phyloP scores from a whole-genome alignment of 1,139 yeast genomes.

The Spencermartinsiella ligniputridi region DNA sequence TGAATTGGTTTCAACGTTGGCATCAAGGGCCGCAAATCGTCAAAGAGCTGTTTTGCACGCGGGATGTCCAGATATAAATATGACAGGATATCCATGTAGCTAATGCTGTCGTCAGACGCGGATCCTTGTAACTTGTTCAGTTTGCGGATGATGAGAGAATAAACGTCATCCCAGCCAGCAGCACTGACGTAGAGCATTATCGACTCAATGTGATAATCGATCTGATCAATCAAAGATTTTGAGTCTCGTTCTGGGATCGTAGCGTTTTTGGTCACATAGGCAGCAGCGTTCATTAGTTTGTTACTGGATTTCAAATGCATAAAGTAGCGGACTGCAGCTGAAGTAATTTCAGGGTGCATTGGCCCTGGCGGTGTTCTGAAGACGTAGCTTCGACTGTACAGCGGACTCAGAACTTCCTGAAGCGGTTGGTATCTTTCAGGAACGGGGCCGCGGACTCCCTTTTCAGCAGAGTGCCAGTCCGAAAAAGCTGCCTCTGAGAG shows the following conservation, averaged over 20 bases:
- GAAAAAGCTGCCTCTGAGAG: constrained; percentile 31
- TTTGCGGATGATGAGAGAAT: constrained; percentile 7
- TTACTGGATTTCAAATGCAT: constrained; percentile 12
- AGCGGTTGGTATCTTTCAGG: constrained; percentile 18
- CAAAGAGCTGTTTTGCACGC: constrained; percentile 39
- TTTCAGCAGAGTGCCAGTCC: constrained; percentile 30
- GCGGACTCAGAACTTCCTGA: constrained; percentile 14
- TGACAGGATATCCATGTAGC: constrained; percentile 45
- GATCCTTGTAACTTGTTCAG: background rate
- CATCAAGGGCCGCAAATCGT: constrained; percentile 39
- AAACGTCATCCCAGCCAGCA: constrained; percentile 46
- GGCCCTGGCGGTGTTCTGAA: constrained; percentile 25
- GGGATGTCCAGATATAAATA: constrained; percentile 44
- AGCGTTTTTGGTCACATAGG: constrained; percentile 2
- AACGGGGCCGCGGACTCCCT: constrained; percentile 14
- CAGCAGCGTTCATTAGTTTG: constrained; percentile 2
- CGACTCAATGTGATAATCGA: constrained; percentile 45
- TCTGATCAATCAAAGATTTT: constrained; percentile 32
- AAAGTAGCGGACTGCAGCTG: constrained; percentile 22
- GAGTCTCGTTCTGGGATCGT: constrained; percentile 10
- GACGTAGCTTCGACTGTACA: constrained; percentile 21
- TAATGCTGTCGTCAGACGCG: background rate
- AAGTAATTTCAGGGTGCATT: constrained; percentile 24
- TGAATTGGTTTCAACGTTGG: constrained; percentile 47
- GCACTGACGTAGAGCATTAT: constrained; percentile 50